Conservation (phyloP, 495 filamentous ascomycete genomes). For the Cercophora sp. region DNA sequence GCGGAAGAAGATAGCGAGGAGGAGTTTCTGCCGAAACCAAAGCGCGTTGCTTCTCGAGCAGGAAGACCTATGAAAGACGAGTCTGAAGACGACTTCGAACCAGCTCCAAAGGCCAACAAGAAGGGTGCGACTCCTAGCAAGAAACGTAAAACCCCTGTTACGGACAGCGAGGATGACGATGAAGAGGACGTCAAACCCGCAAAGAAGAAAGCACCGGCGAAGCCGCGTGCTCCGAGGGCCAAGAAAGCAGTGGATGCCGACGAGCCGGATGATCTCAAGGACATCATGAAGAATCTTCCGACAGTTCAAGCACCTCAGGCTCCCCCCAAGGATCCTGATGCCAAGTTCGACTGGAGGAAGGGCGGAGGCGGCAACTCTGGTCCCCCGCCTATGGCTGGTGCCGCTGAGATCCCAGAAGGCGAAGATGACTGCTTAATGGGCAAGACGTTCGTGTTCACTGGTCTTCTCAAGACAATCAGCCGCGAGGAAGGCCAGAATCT, state of each 20-base stretch:
- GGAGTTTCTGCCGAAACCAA: constrained; percentile 48
- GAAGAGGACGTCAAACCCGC: constrained; percentile 41
- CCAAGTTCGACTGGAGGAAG: constrained; percentile 69
- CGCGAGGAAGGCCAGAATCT: constrained; percentile 83
- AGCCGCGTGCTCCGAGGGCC: constrained; percentile 51
- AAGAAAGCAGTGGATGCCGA: constrained; percentile 58
- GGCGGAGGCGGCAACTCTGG: constrained; percentile 51
- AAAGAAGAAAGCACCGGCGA: constrained; percentile 62
- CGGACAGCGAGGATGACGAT: constrained; percentile 44
- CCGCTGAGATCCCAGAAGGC: constrained; percentile 73
- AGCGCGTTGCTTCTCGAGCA: constrained; percentile 39
- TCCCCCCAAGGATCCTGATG: constrained; percentile 56
- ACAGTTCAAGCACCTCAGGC: constrained; percentile 77
- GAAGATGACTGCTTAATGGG: constrained; percentile 88
- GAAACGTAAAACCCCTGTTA: constrained; percentile 45
- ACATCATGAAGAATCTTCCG: constrained; percentile 84
- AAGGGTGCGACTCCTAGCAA: constrained; percentile 34
- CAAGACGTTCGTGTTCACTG: constrained; percentile 97
- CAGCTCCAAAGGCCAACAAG: constrained; percentile 31
- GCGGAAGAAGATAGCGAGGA: constrained; percentile 59
- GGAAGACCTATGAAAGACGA: constrained; percentile 39
- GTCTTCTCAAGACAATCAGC: constrained; percentile 70
- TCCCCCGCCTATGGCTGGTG: constrained; percentile 58
- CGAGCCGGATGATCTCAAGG: constrained; percentile 65
- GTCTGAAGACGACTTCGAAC: constrained; percentile 38